These are phyloP conservation scores for Brettanomyces anomalus DNA, from an alignment of 805 yeast genomes.

Conservation along the genomic window DNA sequence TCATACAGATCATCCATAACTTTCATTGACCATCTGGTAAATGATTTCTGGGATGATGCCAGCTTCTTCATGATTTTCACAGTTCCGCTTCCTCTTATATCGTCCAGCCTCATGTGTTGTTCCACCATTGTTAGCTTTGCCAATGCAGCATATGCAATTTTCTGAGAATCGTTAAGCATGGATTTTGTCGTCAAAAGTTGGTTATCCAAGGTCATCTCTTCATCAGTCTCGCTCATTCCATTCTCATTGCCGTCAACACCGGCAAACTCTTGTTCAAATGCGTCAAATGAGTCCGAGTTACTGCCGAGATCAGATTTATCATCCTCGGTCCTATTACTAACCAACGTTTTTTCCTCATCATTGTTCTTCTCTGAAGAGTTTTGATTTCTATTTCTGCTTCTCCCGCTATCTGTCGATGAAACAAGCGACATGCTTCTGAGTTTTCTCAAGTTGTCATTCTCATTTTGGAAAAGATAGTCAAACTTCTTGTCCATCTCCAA, in stretches of 20 bases:
- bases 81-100: conserved; percentile 42
- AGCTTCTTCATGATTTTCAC: conserved; percentile 49
- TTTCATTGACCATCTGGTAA: conserved; percentile 77
- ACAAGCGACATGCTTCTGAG: conserved; percentile 10
- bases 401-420: conserved; percentile 3
- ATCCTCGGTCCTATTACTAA: too few relatives aligned
- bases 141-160: conserved; percentile 86
- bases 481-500: conserved; percentile 40
- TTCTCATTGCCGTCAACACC: too few relatives aligned
- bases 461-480: conserved; percentile 38
- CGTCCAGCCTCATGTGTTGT: conserved; percentile 74
- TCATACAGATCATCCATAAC: conserved; percentile 64
- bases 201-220: conserved; percentile 39
- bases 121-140: conserved; percentile 67
- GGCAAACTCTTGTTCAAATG: too few relatives aligned
- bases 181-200: conserved; percentile 75
- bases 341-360: neutral
- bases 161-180: conserved; percentile 74
- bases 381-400: conserved; percentile 13
- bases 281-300: too few relatives aligned
- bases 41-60: conserved; percentile 62
- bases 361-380: conserved; percentile 6
- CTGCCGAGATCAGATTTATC: neutral
- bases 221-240: conserved; percentile 15
- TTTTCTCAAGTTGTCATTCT: conserved; percentile 23